These are phyloP conservation scores for Fusarium longipes DNA, from an alignment of 2,329 filamentous ascomycete genomes.

Conservation along the genomic window DNA sequence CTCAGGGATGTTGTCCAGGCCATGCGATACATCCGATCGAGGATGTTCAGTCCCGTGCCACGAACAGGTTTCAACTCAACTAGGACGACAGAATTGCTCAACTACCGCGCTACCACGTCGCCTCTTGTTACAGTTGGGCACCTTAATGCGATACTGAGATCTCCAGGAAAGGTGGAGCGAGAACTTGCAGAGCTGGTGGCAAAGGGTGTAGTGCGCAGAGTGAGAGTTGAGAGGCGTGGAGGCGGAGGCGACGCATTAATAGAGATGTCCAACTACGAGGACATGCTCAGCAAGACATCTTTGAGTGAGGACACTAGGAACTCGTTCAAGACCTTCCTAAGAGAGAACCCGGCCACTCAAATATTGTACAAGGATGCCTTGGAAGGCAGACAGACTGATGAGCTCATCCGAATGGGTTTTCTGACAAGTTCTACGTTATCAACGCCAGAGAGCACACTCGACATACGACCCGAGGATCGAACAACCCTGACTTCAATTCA, in stretches of 20 bases:
- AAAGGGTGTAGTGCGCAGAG: conserved; percentile 67
- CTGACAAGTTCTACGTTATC: conserved; percentile 62
- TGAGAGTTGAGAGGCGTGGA: conserved; percentile 71
- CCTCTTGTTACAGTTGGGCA: conserved; percentile 74
- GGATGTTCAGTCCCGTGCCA: conserved; percentile 74
- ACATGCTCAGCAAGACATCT: conserved; percentile 54
- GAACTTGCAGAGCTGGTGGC: conserved; percentile 71
- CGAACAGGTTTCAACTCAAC: conserved; percentile 72
- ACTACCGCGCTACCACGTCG: conserved; percentile 68
- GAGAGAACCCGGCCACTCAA: conserved; percentile 59
- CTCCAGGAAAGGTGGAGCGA: conserved; percentile 73
- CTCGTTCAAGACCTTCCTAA: conserved; percentile 65
- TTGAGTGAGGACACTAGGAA: conserved; percentile 59
- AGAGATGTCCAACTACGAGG: conserved; percentile 66
- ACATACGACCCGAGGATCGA: conserved; percentile 63
- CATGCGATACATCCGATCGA: conserved; percentile 68
- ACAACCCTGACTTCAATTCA: conserved; percentile 70
- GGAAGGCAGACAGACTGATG: conserved; percentile 60
- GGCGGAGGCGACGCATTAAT: conserved; percentile 74
- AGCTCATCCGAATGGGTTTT: conserved; percentile 74
- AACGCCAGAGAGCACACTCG: conserved; percentile 53
- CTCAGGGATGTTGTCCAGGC: conserved; percentile 73
- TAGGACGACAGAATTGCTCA: conserved; percentile 71
- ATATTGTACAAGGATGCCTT: conserved; percentile 51
- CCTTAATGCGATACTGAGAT: conserved; percentile 70